Evolutionary conservation across 2,329 filamentous ascomycete genomes (phyloP), one percentile per base, ranked within the genome.

Genomic region (Fusarium veterinarium): DNA sequence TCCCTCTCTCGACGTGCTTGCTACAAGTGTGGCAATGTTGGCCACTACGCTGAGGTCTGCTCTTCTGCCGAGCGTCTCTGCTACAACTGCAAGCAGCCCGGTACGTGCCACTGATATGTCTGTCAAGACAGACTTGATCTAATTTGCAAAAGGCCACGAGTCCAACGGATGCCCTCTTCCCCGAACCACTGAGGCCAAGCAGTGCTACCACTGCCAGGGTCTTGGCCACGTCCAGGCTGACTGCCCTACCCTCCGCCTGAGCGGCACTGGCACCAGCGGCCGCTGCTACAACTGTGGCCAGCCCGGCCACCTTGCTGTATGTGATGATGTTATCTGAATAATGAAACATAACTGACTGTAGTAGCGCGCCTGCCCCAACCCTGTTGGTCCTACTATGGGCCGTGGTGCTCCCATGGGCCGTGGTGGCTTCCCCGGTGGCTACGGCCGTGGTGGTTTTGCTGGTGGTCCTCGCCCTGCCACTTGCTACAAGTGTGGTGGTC

Each of bases 181-280:
- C 80, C 93, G 96, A 84, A 98, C 95, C 70, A 98, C 96, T 74
- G 96, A 99, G 86, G 95, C 95, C 59, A 99, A 99, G 91, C 96
- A 99, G 89, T 99, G 96, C 91, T 99, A 99, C 84, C 96, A 98
- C 87, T 99, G 96, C 89, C 96, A 98, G 88, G 96, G 96, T 67
- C 90, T 98, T 71, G 96, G 96, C 76, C 96, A 99, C 83, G 96
- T 99, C 79, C 96, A 99, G 88, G 96, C 96, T 77, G 96, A 99
- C 84, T 99, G 96, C 90, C 96, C 96, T 79, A 98, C 96, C 71
- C 90, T 99, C 74, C 94, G 96, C 77, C 85, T 99, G 83, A 97
- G 91, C 83, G 95, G 93, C 75, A 92, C 92, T 77, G 90, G 91
- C 72, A 91, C 92, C 69, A 91, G 92, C 81, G 94, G 94, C 74